Evolutionary conservation across 495 filamentous ascomycete genomes (phyloP), one percentile per base, ranked within the genome.

Genomic region (Penicillium angulare): DNA sequence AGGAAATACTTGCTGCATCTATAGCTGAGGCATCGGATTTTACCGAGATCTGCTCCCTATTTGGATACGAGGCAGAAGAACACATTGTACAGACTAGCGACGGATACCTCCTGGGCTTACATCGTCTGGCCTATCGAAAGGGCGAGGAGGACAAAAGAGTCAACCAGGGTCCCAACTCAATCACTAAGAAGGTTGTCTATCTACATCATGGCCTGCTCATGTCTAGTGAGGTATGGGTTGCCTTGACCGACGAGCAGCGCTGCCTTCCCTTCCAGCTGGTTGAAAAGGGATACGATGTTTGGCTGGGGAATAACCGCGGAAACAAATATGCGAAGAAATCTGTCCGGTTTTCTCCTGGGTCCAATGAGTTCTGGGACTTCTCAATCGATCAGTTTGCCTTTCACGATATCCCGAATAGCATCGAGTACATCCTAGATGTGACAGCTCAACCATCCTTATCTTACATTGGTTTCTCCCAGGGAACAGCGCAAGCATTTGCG

Each of bases 291-390:
- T 97, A 93, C 59, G 93, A 98, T 78, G 92, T 97, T 54, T 98
- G 93, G 93, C 74, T 97, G 47, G 93, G 93, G 15, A 98, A 98
- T 59, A 98, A 98, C 61, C 82, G 93, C 6, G 93, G 93, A 18
- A 98, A 98, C 75, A 98, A 98, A 61, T 98, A 98, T 67, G 93
- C 90, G 23, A 98, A 97, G 67, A 98, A 97, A 66, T 92, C 84
- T 0, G 78, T 88, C 29, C 74, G 82, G 32, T 78, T 73, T 44
- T 84, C 90, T 5, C 91, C 93, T 0, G 82, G 81, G 7, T 84
- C 86, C 0, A 80, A 79, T 26, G 76, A 82, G 23, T 98, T 98
- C 61, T 98, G 93, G 93, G 83, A 97, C 69, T 98, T 97, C 53
- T 95, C 88, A 8, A 96, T 98, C 60, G 93, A 98, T 61, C 86